Percentiles rank a stretch among this genome's conserved stretches.
These are phyloP conservation scores for Trypanosoma platydactyli DNA, from an alignment of 208 protist species.

Conservation along the genomic window DNA sequence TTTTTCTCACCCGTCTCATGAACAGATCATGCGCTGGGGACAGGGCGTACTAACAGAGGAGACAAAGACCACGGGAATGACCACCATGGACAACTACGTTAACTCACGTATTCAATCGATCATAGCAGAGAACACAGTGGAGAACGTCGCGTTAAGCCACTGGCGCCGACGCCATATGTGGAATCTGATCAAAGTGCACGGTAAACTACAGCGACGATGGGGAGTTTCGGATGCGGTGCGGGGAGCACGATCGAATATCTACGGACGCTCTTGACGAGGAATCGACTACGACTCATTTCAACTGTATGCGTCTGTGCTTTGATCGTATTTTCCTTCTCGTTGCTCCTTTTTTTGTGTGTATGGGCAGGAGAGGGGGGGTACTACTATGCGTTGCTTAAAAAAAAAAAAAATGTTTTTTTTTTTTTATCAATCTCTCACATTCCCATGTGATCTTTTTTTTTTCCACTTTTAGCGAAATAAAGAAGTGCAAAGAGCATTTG, in stretches of 20 bases:
- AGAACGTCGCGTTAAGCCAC: constrained; percentile 79
- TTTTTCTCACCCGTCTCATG: constrained; percentile 77
- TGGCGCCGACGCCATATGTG: constrained; percentile 86
- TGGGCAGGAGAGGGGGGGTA: too few species aligned
- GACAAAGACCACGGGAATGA: constrained; percentile 60
- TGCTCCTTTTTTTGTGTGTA: background rate
- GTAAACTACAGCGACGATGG: constrained; percentile 77
- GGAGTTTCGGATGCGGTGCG: constrained; percentile 70
- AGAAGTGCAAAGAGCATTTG: too few species aligned
- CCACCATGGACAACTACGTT: constrained; percentile 75
- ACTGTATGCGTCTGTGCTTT: background rate
- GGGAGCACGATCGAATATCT: constrained; percentile 64
- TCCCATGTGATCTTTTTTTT: background rate
- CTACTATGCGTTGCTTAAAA: too few species aligned
- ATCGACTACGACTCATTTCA: background rate
- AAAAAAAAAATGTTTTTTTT: too few species aligned
- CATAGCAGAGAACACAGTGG: constrained; percentile 88
- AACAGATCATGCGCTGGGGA: constrained; percentile 81
- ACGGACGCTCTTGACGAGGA: constrained; percentile 29
- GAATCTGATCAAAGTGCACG: constrained; percentile 83
- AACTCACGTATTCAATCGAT: constrained; percentile 88
- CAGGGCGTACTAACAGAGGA: constrained; percentile 68
- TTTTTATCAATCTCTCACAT: background rate
- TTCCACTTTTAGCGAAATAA: background rate
- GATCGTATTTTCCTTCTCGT: constrained; percentile 6